phyloP scores from a whole-genome alignment of 164 flowering plant genomes.

The Paratinospora sagittata region DNA sequence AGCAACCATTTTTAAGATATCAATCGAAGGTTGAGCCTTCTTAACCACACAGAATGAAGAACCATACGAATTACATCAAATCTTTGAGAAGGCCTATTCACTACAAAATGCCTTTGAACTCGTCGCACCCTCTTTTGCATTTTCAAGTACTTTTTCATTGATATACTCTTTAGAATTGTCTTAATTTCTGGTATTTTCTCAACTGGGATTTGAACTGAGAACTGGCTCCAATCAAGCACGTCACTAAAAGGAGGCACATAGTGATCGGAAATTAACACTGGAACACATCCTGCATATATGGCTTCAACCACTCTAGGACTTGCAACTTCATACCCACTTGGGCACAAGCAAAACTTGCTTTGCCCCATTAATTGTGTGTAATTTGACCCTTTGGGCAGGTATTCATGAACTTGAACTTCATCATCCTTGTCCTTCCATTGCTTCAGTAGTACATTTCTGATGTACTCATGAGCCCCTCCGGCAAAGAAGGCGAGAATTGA shows the following conservation, averaged over 20 bases:
- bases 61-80: slow-evolving; percentile 40
- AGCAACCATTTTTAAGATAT: slow-evolving; percentile 9
- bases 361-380: slow-evolving; percentile 23
- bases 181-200: not conserved
- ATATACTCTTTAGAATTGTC: not conserved
- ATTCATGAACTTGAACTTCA: slow-evolving; percentile 30
- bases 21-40: slow-evolving; percentile 34
- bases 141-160: slow-evolving; percentile 24
- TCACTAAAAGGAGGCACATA: not conserved
- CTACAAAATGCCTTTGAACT: slow-evolving; percentile 34
- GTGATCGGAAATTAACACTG: not conserved
- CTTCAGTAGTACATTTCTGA: slow-evolving; percentile 22
- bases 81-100: slow-evolving; percentile 35
- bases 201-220: slow-evolving; percentile 1
- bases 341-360: not conserved
- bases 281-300: slow-evolving; percentile 1
- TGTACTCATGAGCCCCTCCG: slow-evolving; percentile 39
- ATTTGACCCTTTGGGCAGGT: slow-evolving; percentile 18
- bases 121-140: slow-evolving; percentile 27
- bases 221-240: not conserved
- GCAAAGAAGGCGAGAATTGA: slow-evolving; percentile 39
- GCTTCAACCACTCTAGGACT: not conserved
- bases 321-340: not conserved
- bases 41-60: slow-evolving; percentile 44
- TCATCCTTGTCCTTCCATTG: slow-evolving; percentile 35